Base-by-base conservation (phyloP, 1,284 basidiomycete genomes). In the Irpex rosettiformis region DNA sequence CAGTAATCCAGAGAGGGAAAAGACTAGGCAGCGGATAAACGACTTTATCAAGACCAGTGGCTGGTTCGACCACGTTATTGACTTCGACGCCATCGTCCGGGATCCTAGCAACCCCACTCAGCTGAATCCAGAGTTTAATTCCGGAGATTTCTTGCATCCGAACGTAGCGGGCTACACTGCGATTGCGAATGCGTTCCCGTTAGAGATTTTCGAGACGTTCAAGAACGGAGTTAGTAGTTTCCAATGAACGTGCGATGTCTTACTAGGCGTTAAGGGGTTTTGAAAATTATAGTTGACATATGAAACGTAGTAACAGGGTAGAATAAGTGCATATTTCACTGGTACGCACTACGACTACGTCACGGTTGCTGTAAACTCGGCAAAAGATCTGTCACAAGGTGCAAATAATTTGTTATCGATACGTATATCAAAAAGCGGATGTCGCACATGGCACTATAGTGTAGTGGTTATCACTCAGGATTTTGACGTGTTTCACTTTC, bases 61-160 rank as follows among this genome's bases (percentile, higher is more conserved):
- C 11, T 65, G 64, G 61, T 82, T 80, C 63, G 80, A 81, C 64
- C 73, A 73, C 4, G 75, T 81, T 3, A 63, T 80, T 49, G 80
- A 81, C 66, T 80, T 82, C 62, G 79, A 80, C 60, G 71, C 70
- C 56, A 69, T 76, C 21, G 64, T 79, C 37, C 68, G 69, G 51
- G 76, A 82, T 63, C 75, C 76, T 2, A 58, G 56, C 10, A 72
- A 71, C 40, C 72, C 73, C 7, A 69, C 71, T 29, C 73, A 75
- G 64, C 61, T 81, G 43, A 69, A 66, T 59, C 70, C 73, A 4
- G 55, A 58, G 45, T 80, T 73, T 62, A 70, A 80, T 65, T 74
- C 72, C 5, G 79, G 79, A 4, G 80, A 82, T 68, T 75, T 71
- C 61, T 66, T 82, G 60, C 80, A 82, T 66, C 76, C 74, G 16